phyloP scores from a whole-genome alignment of 305 asterid genomes.

The Solanum hybrid region DNA sequence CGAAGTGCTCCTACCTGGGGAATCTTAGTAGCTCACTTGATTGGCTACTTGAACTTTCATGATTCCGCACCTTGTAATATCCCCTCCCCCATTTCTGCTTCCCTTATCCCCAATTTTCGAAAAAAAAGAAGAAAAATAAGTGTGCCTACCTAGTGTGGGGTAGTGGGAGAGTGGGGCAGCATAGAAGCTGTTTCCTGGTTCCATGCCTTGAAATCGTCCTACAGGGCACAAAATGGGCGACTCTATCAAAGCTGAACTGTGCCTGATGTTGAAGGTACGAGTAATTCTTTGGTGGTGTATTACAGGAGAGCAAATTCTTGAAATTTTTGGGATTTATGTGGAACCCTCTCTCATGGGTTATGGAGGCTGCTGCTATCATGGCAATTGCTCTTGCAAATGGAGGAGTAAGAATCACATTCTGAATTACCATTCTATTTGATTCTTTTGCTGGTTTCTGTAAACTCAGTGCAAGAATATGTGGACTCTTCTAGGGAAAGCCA shows the following conservation, averaged over 20 bases:
- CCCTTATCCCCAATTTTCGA: neutral
- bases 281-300: constrained; percentile 1
- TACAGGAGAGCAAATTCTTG: constrained; percentile 82
- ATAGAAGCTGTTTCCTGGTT: neutral
- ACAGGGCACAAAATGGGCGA: neutral
- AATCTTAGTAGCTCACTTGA: neutral
- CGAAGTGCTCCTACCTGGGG: neutral
- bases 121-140: neutral
- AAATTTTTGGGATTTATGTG: constrained; percentile 98
- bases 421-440: neutral
- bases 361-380: constrained; percentile 99
- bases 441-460: neutral
- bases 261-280: neutral
- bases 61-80: neutral
- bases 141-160: neutral
- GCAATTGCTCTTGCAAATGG: constrained; percentile 99
- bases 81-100: neutral
- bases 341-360: constrained; percentile 99
- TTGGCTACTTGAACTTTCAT: neutral
- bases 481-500: constrained; percentile 72
- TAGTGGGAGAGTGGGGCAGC: neutral
- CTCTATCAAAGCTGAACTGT: neutral
- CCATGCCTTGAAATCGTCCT: neutral
- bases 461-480: neutral
- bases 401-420: constrained; percentile 56